A percentile compares a stretch with the other conserved stretches of the same genome.
Conservation (phyloP, 345 rosid species). For the Citrus reticulata region DNA sequence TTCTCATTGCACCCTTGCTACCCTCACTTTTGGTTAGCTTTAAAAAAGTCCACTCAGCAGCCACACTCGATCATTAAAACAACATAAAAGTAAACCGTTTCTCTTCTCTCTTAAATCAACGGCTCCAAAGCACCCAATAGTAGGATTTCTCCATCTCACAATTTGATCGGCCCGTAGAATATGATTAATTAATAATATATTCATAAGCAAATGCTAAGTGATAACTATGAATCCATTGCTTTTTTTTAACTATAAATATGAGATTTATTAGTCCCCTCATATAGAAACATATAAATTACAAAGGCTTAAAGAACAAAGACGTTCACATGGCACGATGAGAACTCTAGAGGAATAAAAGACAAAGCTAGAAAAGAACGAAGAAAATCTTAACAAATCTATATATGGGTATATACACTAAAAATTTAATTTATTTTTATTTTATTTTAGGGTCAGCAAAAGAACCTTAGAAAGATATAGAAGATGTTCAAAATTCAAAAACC, state of each 20-base stretch:
- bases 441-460: conserved; percentile 22
- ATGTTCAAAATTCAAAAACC: conserved; percentile 21
- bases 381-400: conserved; percentile 38
- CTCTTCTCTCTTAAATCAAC: background rate
- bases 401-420: conserved; percentile 3
- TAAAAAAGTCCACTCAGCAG: background rate
- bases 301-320: background rate
- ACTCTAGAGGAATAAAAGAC: conserved; percentile 17
- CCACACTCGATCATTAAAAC: conserved; percentile 22
- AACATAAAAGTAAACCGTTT: background rate
- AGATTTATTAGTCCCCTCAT: background rate
- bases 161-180: background rate
- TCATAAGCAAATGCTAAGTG: background rate
- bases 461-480: conserved; percentile 34
- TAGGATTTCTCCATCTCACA: background rate
- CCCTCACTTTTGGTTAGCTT: conserved; percentile 8
- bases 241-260: background rate
- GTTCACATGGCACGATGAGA: conserved; percentile 33
- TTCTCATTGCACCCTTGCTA: conserved; percentile 21
- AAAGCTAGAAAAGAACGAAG: conserved; percentile 5
- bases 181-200: background rate
- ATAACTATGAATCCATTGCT: background rate
- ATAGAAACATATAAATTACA: background rate
- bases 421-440: background rate
- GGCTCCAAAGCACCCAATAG: background rate